These are phyloP conservation scores for Saccharomyces hybrid DNA, from an alignment of 1,139 yeast species.

Conservation along the genomic window DNA sequence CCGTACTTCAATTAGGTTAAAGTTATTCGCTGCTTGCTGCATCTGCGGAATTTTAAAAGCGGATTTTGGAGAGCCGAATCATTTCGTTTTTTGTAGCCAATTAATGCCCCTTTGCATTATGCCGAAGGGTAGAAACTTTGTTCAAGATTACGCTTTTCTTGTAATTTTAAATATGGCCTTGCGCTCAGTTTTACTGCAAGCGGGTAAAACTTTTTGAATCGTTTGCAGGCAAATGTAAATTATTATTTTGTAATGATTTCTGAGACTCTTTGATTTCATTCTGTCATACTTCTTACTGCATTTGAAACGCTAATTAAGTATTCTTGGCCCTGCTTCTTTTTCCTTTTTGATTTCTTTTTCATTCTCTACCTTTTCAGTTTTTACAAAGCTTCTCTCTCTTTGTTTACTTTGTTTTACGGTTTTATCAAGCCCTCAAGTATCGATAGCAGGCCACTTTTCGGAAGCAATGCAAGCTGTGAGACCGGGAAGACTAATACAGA, in stretches of 20 bases:
- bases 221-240: not conserved
- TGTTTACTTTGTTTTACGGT: not conserved
- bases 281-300: not conserved
- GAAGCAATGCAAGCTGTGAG: not conserved
- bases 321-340: not conserved
- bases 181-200: not conserved
- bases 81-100: not conserved
- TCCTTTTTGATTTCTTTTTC: not conserved
- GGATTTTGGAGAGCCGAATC: not conserved
- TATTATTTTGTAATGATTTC: not conserved
- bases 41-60: not conserved
- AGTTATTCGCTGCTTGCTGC: not conserved
- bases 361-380: not conserved
- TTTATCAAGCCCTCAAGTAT: not conserved
- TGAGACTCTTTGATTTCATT: not conserved
- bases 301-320: not conserved
- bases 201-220: not conserved
- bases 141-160: not conserved
- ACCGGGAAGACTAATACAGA: not conserved
- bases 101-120: not conserved
- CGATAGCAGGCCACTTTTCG: not conserved
- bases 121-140: conserved; percentile 1
- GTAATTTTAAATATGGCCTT: not conserved
- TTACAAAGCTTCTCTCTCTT: not conserved
- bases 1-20: not conserved